Evolutionary conservation across 345 rosid species (phyloP), one percentile per base, ranked within the genome.

Genomic region (Tarenaya hassleriana): DNA sequence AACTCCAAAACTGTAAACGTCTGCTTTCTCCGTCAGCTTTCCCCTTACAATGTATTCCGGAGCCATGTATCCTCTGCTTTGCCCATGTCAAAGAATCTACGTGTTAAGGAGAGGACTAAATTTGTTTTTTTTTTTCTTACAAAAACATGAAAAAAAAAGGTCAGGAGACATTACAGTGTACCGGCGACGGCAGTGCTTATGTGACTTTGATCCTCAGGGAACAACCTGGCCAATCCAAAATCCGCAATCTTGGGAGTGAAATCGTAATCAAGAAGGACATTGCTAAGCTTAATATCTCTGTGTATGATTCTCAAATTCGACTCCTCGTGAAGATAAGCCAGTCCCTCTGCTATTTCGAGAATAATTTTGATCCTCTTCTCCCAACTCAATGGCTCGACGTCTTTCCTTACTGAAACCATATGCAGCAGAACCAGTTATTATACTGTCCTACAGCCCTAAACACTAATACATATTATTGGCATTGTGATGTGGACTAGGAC

Each of bases 1-100:
- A 43, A 91, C 87, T 35, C 98, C 98, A 0, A 75, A 91, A 68
- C 95, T 82, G 63, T 84, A 91, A 29, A 91, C 81, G 27, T 91
- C 96, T 0, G 80, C 95, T 75, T 87, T 91, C 75, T 82, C 92
- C 0, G 88, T 84, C 34, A 91, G 56, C 51, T 77, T 74, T 27
- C 98, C 98, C 0, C 77, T 69, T 52, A 80, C 82, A 4, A 83
- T 67, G 35, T 87, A 91, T 44, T 90, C 95, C 0, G 97, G 97
- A 20, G 96, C 94, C 97, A 84, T 84, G 65, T 86, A 90, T 40
- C 98, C 98, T 62, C 96, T 91, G 56, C 47, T 58, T 32, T 14
- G 19, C 44, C 64, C 58, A 53, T 24, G 3, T 3, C 11, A 8
- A 8, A 37, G 37, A 19, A 16, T 44, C 19, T 7, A 49, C 20